phyloP scores from a whole-genome alignment of 2,329 filamentous ascomycete genomes.

The Cucurbitaria berberidis region DNA sequence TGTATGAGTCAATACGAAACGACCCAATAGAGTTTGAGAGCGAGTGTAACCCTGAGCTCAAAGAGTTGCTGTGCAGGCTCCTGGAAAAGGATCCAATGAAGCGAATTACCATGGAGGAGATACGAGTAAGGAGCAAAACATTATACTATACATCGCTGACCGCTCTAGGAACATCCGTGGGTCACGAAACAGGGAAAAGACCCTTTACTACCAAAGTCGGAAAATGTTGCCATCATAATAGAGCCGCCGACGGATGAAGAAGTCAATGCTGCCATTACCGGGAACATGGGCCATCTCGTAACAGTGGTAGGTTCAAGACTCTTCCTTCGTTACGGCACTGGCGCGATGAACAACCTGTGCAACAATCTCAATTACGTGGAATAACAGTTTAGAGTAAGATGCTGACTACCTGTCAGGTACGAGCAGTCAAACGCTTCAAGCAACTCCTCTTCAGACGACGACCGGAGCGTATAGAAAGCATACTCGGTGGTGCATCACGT shows the following conservation, averaged over 20 bases:
- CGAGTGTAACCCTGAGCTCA: slow-evolving; percentile 71
- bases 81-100: slow-evolving; percentile 85
- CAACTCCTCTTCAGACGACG: slow-evolving; percentile 67
- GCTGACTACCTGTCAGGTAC: slow-evolving; percentile 64
- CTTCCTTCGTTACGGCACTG: background rate
- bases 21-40: slow-evolving; percentile 68
- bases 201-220: slow-evolving; percentile 76
- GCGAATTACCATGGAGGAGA: slow-evolving; percentile 80
- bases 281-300: slow-evolving; percentile 84
- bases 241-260: slow-evolving; percentile 89
- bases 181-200: slow-evolving; percentile 83
- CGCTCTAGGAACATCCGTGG: slow-evolving; percentile 83
- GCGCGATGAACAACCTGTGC: background rate
- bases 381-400: background rate
- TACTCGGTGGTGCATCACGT: slow-evolving; percentile 64
- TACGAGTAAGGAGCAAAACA: slow-evolving; percentile 69
- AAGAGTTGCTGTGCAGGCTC: slow-evolving; percentile 73
- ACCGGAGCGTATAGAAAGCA: slow-evolving; percentile 62
- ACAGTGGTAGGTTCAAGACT: slow-evolving; percentile 67
- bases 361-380: background rate
- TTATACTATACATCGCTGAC: slow-evolving; percentile 14
- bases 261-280: slow-evolving; percentile 87
- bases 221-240: slow-evolving; percentile 83
- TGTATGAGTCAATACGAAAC: slow-evolving; percentile 85
- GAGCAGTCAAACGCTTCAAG: slow-evolving; percentile 90